Conservation (phyloP, 768 basidiomycete genomes). For the Auriscalpium vulgare region DNA sequence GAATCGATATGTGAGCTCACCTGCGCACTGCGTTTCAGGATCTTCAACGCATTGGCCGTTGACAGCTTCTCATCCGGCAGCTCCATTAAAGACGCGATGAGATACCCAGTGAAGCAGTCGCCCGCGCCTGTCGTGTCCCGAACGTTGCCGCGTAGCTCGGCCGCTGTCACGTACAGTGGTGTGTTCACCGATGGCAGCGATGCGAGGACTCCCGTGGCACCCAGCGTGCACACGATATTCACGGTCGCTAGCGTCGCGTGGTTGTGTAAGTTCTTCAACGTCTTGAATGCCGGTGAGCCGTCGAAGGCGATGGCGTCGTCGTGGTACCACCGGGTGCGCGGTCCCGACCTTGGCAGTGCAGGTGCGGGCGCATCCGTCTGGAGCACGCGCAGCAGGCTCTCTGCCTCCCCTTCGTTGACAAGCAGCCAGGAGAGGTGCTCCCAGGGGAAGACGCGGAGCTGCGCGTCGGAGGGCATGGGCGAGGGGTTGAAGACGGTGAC, state of each 20-base stretch:
- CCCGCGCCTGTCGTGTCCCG: slow-evolving; percentile 57
- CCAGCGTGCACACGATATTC: slow-evolving; percentile 52
- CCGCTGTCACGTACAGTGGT: slow-evolving; percentile 36
- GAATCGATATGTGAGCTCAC: slow-evolving; percentile 21
- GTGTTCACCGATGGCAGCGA: slow-evolving; percentile 25
- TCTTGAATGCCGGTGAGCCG: slow-evolving; percentile 15
- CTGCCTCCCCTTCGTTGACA: slow-evolving; percentile 46
- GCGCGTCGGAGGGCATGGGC: slow-evolving; percentile 35
- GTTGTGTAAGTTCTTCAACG: slow-evolving; percentile 14
- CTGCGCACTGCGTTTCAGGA: slow-evolving; percentile 35
- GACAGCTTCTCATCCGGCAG: slow-evolving; percentile 1
- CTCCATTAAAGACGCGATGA: slow-evolving; percentile 48
- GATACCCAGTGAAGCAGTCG: slow-evolving; percentile 57
- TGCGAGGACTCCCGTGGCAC: slow-evolving; percentile 41
- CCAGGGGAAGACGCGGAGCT: slow-evolving; percentile 44
- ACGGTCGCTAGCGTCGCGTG: slow-evolving; percentile 19
- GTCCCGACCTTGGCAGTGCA: not conserved
- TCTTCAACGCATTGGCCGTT: slow-evolving; percentile 22
- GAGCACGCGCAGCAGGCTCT: slow-evolving; percentile 13
- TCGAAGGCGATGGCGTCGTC: no score
- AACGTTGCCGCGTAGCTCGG: slow-evolving; percentile 29
- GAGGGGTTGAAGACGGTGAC: slow-evolving; percentile 49
- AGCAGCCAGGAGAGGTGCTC: slow-evolving; percentile 43
- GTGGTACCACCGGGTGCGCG: no score
- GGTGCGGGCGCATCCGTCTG: not conserved